These are phyloP conservation scores for Moringa oleifera DNA, from an alignment of 345 rosid species.

Conservation along the genomic window DNA sequence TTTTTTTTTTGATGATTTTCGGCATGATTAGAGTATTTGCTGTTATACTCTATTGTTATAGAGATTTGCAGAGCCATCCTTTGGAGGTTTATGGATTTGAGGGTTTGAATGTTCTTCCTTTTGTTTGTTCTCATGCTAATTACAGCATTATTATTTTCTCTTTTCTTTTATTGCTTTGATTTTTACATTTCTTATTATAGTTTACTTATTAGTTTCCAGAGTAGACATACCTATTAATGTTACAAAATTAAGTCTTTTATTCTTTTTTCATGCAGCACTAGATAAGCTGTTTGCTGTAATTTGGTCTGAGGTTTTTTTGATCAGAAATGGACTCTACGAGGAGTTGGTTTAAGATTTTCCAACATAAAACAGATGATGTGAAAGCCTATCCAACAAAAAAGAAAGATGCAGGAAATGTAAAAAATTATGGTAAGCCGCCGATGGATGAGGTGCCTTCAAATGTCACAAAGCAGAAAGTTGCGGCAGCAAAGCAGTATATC, in stretches of 20 bases:
- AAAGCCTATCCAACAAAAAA: slow-evolving; percentile 24
- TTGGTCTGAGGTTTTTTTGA: slow-evolving; percentile 8
- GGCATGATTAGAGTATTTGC: background rate
- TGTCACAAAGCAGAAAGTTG: slow-evolving; percentile 41
- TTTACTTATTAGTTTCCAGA: background rate
- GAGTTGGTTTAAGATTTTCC: slow-evolving; percentile 44
- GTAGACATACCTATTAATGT: background rate
- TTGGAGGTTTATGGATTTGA: background rate
- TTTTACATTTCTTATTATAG: too few relatives aligned
- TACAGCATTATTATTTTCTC: too few relatives aligned
- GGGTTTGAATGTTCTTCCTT: background rate
- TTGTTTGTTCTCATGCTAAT: background rate
- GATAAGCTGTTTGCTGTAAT: slow-evolving; percentile 7
- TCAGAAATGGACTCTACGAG: slow-evolving; percentile 34
- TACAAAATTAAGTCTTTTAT: background rate
- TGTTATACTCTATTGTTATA: background rate
- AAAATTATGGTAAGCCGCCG: slow-evolving; percentile 27
- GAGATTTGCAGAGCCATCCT: background rate
- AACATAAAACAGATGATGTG: slow-evolving; percentile 26
- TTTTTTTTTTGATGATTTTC: background rate
- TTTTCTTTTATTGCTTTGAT: too few relatives aligned
- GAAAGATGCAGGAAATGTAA: slow-evolving; percentile 30
- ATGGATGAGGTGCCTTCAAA: slow-evolving; percentile 34
- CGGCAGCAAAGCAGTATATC: slow-evolving; percentile 38
- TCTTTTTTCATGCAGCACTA: slow-evolving; percentile 15